Evolutionary conservation across 1,284 basidiomycete species (phyloP), one percentile per base, ranked within the genome.

Genomic region (Ceratobasidium sp.): DNA sequence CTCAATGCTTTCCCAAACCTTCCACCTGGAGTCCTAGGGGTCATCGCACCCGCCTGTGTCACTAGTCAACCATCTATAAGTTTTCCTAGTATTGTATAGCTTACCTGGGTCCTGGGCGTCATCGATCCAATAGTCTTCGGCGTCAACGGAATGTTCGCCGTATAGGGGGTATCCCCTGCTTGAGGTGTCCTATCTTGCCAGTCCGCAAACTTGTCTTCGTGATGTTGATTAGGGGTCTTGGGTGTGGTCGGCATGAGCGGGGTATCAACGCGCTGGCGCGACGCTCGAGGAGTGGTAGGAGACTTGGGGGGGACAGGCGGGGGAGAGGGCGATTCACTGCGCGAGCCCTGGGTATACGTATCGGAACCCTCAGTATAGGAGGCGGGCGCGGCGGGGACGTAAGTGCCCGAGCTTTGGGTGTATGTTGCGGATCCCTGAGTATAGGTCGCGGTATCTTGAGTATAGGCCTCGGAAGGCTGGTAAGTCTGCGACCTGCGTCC

Each of bases 161-260:
- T n/a, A 77, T 77, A 60, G 5, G 73, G 75, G 33, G 64, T 68
- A 18, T 77, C 75, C 1, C 61, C 72, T 12, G 64, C 40, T 40
- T 77, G 75, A 40, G 64, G 75, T 15, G 75, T 77, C 44, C 75
- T n/a, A 2, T 77, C 75, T 20, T 67, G 64, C 75, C 75, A 69
- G 46, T 77, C 66, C 12, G 75, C 75, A 77, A 77, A 77, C 75
- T 77, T 77, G 64, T 77, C 75, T 68, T 77, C 55, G 51, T 51
- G 53, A 18, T 26, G 64, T 3, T 49, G 75, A 39, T 77, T 77
- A 1, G 75, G 75, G 5, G 75, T 77, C 20, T 77, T 67, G 75
- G 75, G 75, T 9, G 51, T 68, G 12, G 64, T 66, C 1, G 64
- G 75, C 53, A 55, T 68, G 13, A 60, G 51, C 3, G 64, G 75